phyloP scores from a whole-genome alignment of 2,329 filamentous ascomycete species.

The Epichloe festucae region DNA sequence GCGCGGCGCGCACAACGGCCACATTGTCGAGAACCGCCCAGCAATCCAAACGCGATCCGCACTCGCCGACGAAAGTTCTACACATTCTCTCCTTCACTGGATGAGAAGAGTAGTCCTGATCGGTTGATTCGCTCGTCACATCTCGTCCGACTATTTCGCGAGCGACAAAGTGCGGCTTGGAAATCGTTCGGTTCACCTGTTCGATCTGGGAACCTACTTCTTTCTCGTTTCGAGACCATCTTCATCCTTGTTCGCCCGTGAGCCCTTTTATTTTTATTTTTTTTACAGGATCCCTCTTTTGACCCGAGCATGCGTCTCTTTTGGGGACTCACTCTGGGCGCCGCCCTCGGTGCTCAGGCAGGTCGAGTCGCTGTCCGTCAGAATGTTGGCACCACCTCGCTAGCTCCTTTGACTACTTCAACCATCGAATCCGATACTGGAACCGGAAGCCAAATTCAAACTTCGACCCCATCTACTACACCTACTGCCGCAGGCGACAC shows the following conservation, averaged over 20 bases:
- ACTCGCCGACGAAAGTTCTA: not conserved
- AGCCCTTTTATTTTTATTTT: not conserved
- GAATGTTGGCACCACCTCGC: not conserved
- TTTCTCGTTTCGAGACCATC: not conserved
- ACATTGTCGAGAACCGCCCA: not conserved
- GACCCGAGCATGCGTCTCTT: slow-evolving; percentile 11
- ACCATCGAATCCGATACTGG: not conserved
- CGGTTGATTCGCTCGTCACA: not conserved
- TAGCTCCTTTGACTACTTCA: not conserved
- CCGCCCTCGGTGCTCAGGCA: slow-evolving; percentile 11
- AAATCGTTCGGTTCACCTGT: no score
- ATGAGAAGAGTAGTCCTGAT: not conserved
- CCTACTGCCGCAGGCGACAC: slow-evolving; percentile 11
- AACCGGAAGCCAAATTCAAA: slow-evolving; percentile 4
- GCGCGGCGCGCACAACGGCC: not conserved
- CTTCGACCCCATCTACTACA: slow-evolving; percentile 5
- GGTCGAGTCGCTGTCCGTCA: slow-evolving; percentile 3
- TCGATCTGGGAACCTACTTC: no score
- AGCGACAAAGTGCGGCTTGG: no score
- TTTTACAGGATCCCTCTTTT: slow-evolving; percentile 1
- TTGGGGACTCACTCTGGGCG: slow-evolving; percentile 12
- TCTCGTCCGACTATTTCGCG: no score
- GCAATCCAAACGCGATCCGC: not conserved
- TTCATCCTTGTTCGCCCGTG: not conserved
- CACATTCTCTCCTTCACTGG: not conserved